Evolutionary conservation across 345 rosid species (phyloP).

Genomic region (Syzygium aromaticum): DNA sequence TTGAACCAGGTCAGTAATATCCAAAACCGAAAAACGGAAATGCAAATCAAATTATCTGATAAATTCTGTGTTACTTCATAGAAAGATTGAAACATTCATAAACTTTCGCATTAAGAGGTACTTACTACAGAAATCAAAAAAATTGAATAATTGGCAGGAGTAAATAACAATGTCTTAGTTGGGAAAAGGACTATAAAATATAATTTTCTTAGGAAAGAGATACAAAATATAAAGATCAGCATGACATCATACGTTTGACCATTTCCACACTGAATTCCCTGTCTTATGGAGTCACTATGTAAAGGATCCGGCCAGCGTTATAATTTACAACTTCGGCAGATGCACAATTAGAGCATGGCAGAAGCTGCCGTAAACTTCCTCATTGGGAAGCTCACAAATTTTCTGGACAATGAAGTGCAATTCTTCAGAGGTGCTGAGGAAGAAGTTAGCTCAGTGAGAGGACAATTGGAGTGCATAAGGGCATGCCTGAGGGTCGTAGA

Average conservation of each 20-base stretch:
- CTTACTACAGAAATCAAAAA: too few species aligned
- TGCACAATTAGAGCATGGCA: background rate
- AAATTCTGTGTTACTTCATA: too few species aligned
- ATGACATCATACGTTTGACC: background rate
- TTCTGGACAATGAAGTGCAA: background rate
- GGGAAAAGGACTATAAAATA: background rate
- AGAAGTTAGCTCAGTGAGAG: background rate
- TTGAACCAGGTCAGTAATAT: too few species aligned
- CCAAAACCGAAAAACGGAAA: too few species aligned
- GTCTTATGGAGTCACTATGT: background rate
- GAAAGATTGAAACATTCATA: too few species aligned
- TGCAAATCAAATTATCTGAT: too few species aligned
- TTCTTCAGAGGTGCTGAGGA: background rate
- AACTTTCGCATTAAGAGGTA: too few species aligned
- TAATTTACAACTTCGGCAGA: background rate
- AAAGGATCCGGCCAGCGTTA: background rate
- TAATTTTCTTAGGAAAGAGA: background rate
- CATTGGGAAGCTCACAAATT: background rate
- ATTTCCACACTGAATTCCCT: too few species aligned
- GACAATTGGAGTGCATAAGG: conserved; percentile 8
- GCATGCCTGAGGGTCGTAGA: conserved; percentile 18
- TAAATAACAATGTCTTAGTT: too few species aligned
- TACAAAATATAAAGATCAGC: too few species aligned
- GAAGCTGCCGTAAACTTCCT: background rate
- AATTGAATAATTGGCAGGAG: too few species aligned